Evolutionary conservation across 257 asterid genomes (phyloP), one percentile per base, ranked within the genome.

Genomic region (Solanum ahanhuiri): DNA sequence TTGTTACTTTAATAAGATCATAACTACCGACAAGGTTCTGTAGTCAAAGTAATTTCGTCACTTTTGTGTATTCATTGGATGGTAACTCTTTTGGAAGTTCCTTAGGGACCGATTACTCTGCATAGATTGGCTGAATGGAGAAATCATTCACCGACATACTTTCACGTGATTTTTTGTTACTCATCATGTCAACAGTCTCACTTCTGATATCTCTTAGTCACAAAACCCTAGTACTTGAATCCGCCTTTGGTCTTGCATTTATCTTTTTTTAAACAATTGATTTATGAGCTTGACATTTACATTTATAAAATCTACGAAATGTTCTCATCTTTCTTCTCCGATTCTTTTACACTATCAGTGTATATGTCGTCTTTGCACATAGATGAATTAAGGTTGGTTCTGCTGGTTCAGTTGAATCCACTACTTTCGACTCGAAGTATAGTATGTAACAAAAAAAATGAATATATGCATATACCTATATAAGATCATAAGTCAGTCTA

Each of bases 111-210:
- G 6, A 60, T 22, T 60, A 60, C 69, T 60, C 28, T 60, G 6
- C 28, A 22, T 20, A 22, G 30, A 63, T 0, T 60, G 30, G 0
- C 0, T 15, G 60, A 51, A 51, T 51, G 60, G 0, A 0, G 22
- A 51, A 51, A 51, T 51, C n/a, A 17, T 51, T 15, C 9, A 51
- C 60, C 0, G 60, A 51, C 9, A 15, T 0, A 51, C 1, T 51
- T 51, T 51, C n/a, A 17, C 1, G 22, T 51, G 9, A 17, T 2
- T 64, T 23, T 23, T 4, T 5, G 71, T 23, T 0, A 23, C 14
- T 64, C 34, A 25, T 63, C 34, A 25, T n/a, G 70, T 23, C 31
- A 11, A 12, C 33, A 64, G 0, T n/a, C 33, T 64, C 71, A 23
- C 33, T 23, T 63, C 0, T 64, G 18, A 64, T 64, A 64, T 23